phyloP scores from a whole-genome alignment of 768 basidiomycete species.

The Neoboletus brunneissimus region DNA sequence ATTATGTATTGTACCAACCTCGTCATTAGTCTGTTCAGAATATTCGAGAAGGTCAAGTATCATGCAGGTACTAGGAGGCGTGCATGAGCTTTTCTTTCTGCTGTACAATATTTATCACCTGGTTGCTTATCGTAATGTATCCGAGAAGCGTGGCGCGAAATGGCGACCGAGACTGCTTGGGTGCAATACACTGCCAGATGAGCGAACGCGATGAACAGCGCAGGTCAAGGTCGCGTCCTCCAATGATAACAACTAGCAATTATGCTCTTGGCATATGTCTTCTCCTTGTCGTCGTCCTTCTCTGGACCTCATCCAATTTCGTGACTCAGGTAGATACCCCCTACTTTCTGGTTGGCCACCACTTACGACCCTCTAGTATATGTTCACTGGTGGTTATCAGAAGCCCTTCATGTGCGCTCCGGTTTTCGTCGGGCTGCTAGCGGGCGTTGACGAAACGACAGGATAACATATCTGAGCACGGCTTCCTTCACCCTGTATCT shows the following conservation, averaged over 20 bases:
- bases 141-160: background rate
- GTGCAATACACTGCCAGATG: conserved; percentile 15
- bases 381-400: conserved; percentile 68
- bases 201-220: conserved; percentile 14
- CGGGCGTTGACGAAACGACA: conserved; percentile 26
- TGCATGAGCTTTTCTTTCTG: conserved; percentile 4
- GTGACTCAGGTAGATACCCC: conserved; percentile 63
- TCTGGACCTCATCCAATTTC: conserved; percentile 90
- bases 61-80: conserved; percentile 40
- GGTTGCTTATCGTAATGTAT: background rate
- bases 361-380: conserved; percentile 34
- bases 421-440: background rate
- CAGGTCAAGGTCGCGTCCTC: conserved; percentile 8
- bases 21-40: conserved; percentile 79
- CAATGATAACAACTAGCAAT: conserved; percentile 24
- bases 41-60: conserved; percentile 88
- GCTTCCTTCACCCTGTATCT: conserved; percentile 86
- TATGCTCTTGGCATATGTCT: conserved; percentile 63
- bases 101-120: conserved; percentile 1
- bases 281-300: conserved; percentile 70
- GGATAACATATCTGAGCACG: conserved; percentile 89
- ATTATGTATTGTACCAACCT: conserved; percentile 82
- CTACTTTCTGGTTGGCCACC: background rate
- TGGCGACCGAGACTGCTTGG: background rate
- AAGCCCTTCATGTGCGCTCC: conserved; percentile 81